Base-by-base conservation (phyloP, 352 stramenopile species). In the Globisporangium apiculatum region DNA sequence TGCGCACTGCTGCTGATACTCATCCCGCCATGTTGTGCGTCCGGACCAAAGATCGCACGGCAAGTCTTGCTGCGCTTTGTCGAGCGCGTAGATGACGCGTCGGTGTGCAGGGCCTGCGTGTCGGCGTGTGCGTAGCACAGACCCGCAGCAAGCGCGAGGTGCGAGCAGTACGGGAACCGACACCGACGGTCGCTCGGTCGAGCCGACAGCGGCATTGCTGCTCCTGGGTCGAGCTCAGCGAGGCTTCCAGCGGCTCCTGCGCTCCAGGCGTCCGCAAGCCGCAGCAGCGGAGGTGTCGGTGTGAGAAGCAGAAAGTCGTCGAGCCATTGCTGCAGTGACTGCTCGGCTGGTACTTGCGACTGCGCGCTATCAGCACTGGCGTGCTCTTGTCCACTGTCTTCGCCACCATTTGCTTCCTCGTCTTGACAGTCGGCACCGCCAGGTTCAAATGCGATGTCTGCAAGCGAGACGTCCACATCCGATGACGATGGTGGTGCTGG, bases 61-160 rank as follows among this genome's bases (percentile, higher is more conserved):
- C 55, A 31, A 2, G 47, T 18, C 38, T 49, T 60, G 17, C 14
- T 79, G 55, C 48, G 69, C 60, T 7, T 45, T 18, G n/a, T 57
- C 31, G 41, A 42, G 48, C 14, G 7, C 36, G 7, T 35, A 43
- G 18, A 17, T 53, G 8, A 31, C 7, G 3, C 31, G 48, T 15
- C 12, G 11, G 5, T 11, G 6, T 0, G 49, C 24, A 31, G 43
- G 49, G 41, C 48, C n/a, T 55, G 47, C 17, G n/a, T 1, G 15
- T 48, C 47, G 15, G 47, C 38, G 47, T 60, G 55, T 37, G 40
- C 47, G 48, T 43, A 46, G 40, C 55, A 55, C 55, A 53, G 40
- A 24, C 48, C 41, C 48, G 54, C n/a, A 24, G 53, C 24, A 15
- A 48, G 8, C 24, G 55, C 55, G 7, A 9, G 15, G 17, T 36